Evolutionary conservation across 2,329 filamentous ascomycete species (phyloP).

Genomic region (Aspergillus sp.): DNA sequence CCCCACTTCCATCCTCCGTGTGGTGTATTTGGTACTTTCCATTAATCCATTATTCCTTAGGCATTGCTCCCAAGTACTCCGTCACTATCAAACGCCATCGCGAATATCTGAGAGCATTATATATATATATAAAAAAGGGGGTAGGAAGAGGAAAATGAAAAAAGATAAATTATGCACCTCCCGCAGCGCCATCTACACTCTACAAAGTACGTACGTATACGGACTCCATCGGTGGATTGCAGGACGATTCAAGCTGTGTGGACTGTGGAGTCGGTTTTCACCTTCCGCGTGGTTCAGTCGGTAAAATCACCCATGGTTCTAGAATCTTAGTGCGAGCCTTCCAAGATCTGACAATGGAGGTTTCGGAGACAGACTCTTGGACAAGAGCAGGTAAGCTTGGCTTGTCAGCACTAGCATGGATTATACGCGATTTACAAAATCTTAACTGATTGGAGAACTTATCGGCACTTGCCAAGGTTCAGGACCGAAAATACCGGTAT

Average conservation of each 20-base stretch:
- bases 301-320: slow-evolving; percentile 18
- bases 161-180: too few species aligned
- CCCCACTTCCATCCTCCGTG: not conserved
- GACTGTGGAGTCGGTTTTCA: slow-evolving; percentile 21
- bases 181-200: too few species aligned
- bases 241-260: slow-evolving; percentile 8
- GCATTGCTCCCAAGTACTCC: not conserved
- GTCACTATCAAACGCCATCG: not conserved
- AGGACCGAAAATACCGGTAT: slow-evolving; percentile 21
- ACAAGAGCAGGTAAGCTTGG: slow-evolving; percentile 8
- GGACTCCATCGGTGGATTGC: not conserved
- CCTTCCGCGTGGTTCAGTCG: slow-evolving; percentile 18
- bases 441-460: slow-evolving; percentile 14
- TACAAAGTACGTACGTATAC: too few species aligned
- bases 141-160: too few species aligned
- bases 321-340: slow-evolving; percentile 6
- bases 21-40: not conserved
- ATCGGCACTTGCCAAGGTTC: slow-evolving; percentile 16
- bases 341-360: slow-evolving; percentile 17
- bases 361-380: slow-evolving; percentile 7
- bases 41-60: not conserved
- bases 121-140: too few species aligned
- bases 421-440: slow-evolving; percentile 14
- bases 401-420: slow-evolving; percentile 9
- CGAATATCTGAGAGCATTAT: not conserved